These are phyloP conservation scores for Boletus sp. DNA, from an alignment of 768 basidiomycete species.

Conservation along the genomic window DNA sequence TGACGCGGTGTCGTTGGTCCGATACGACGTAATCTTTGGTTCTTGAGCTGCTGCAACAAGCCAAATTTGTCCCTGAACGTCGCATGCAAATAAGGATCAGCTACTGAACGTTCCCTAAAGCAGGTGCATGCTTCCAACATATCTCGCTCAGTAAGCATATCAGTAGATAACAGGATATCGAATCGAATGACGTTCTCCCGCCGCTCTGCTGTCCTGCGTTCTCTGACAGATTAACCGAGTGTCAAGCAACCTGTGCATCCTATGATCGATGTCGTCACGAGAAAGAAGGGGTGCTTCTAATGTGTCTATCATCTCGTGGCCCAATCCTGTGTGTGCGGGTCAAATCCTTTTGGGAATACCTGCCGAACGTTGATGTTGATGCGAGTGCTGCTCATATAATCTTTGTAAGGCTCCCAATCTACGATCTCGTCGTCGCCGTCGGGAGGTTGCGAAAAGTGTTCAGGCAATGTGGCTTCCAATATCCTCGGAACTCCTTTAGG, in stretches of 20 bases:
- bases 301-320: neutral
- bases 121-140: neutral
- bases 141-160: constrained; percentile 11
- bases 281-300: neutral
- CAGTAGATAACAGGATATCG: constrained; percentile 11
- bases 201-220: constrained; percentile 1
- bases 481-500: constrained; percentile 79
- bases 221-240: neutral
- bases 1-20: constrained; percentile 29
- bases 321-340: constrained; percentile 22
- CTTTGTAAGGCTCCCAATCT: constrained; percentile 61
- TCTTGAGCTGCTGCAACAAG: neutral
- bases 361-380: constrained; percentile 94
- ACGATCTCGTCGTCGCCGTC: constrained; percentile 26
- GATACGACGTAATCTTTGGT: neutral
- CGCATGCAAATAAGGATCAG: neutral
- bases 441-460: constrained; percentile 41
- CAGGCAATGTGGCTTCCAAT: constrained; percentile 75
- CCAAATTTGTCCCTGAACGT: neutral
- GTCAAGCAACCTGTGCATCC: neutral
- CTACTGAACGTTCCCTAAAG: neutral
- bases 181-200: neutral
- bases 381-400: constrained; percentile 65
- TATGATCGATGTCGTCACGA: constrained; percentile 1
- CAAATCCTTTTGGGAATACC: constrained; percentile 75